These are phyloP conservation scores for Amoebophrya sp. DNA, from an alignment of 169 alveolate species.

Conservation along the genomic window DNA sequence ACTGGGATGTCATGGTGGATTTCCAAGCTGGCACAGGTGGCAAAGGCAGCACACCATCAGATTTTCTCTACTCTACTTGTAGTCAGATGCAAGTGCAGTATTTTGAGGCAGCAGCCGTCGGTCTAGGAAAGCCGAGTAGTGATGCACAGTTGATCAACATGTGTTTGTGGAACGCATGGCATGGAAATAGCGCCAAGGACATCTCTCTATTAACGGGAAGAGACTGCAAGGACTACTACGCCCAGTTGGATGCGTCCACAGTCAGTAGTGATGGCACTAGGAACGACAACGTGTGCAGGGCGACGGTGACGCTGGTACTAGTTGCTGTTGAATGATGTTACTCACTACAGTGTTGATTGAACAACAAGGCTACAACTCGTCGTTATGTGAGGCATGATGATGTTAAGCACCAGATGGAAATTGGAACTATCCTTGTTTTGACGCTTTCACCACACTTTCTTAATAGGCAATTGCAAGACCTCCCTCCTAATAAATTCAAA, in stretches of 20 bases:
- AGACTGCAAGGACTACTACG: not conserved
- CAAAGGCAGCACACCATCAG: not conserved
- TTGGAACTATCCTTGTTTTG: no score
- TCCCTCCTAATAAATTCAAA: no score
- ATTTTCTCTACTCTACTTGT: not conserved
- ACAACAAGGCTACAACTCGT: no score
- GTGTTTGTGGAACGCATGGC: constrained; percentile 9
- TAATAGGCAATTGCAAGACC: no score
- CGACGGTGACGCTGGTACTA: not conserved
- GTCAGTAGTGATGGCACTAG: no score
- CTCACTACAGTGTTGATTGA: no score
- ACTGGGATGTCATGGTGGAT: not conserved
- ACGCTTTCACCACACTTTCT: no score
- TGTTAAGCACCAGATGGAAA: no score
- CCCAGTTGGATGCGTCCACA: no score
- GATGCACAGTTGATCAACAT: not conserved
- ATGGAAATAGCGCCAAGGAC: not conserved
- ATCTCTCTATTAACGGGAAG: not conserved
- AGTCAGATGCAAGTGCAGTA: not conserved
- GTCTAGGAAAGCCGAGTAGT: not conserved
- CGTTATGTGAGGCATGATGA: no score
- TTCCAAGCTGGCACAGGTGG: not conserved
- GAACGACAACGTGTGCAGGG: not conserved
- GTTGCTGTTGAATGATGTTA: not conserved
- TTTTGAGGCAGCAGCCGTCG: not conserved